These are phyloP conservation scores for Trametes cubensis DNA, from an alignment of 768 basidiomycete genomes.

Conservation along the genomic window DNA sequence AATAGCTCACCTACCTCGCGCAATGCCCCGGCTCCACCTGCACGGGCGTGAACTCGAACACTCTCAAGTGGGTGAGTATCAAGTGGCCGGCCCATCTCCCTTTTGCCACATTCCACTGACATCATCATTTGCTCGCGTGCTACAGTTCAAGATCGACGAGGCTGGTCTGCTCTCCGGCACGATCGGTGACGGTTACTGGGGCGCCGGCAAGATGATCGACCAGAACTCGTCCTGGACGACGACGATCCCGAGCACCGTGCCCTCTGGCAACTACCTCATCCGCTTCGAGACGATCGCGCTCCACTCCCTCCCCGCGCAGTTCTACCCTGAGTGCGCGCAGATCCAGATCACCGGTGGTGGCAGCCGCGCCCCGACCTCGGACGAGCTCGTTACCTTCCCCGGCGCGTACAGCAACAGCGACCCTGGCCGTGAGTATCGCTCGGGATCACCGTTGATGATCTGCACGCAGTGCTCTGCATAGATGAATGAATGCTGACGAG, in stretches of 20 bases:
- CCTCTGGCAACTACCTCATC: conserved; percentile 40
- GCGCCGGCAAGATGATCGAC: conserved; percentile 39
- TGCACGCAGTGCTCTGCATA: background rate
- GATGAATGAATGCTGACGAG: background rate
- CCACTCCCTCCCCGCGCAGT: conserved; percentile 36
- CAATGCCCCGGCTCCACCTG: conserved; percentile 41
- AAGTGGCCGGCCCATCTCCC: background rate
- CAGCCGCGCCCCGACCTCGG: conserved; percentile 34
- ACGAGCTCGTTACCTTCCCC: conserved; percentile 40
- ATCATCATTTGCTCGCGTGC: background rate
- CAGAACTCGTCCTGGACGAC: conserved; percentile 45
- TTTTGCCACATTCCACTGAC: background rate
- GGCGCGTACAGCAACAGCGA: conserved; percentile 37
- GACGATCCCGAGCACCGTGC: conserved; percentile 33
- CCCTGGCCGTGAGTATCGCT: conserved; percentile 19
- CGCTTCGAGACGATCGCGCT: conserved; percentile 40
- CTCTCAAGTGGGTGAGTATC: conserved; percentile 36
- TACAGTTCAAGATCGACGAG: conserved; percentile 45
- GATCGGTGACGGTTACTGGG: conserved; percentile 42
- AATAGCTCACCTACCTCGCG: conserved; percentile 43
- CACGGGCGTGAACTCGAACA: conserved; percentile 38
- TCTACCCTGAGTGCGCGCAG: conserved; percentile 46
- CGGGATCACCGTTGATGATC: conserved; percentile 14
- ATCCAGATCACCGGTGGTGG: conserved; percentile 39
- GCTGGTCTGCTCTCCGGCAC: conserved; percentile 42